Conservation (phyloP, 2,329 filamentous ascomycete species). For the Penicillium palitans region DNA sequence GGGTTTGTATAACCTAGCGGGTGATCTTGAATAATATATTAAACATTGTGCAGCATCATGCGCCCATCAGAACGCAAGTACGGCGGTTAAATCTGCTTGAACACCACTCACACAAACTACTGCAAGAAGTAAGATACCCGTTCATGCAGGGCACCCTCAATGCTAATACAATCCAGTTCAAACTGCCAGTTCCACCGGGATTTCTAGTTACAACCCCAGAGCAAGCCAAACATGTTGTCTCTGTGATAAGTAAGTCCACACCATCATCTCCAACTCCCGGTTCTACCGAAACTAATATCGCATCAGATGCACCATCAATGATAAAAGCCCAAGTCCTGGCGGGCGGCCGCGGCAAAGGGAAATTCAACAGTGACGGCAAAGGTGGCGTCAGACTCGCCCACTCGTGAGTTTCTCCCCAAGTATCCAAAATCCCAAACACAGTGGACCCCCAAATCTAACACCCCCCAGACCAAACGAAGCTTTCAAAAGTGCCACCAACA, state of each 20-base stretch:
- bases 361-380: slow-evolving; percentile 31
- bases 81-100: slow-evolving; percentile 4
- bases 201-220: slow-evolving; percentile 25
- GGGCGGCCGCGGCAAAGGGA: slow-evolving; percentile 35
- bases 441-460: not conserved
- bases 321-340: slow-evolving; percentile 37
- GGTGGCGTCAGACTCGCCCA: slow-evolving; percentile 31
- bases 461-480: slow-evolving; percentile 27
- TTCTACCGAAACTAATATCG: not conserved
- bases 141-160: not conserved
- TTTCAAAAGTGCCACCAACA: slow-evolving; percentile 28
- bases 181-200: slow-evolving; percentile 30
- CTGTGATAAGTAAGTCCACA: slow-evolving; percentile 22
- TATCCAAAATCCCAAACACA: not conserved
- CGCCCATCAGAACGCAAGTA: not conserved
- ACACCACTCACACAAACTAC: slow-evolving; percentile 3
- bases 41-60: not conserved
- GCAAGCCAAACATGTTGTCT: slow-evolving; percentile 28
- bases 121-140: not conserved
- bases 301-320: slow-evolving; percentile 29
- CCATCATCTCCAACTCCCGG: not conserved
- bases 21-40: not conserved
- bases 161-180: slow-evolving; percentile 20
- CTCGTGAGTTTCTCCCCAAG: slow-evolving; percentile 16
- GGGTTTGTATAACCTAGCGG: not conserved